phyloP scores from a whole-genome alignment of 805 yeast genomes.

The Starmerella sirachaensis region DNA sequence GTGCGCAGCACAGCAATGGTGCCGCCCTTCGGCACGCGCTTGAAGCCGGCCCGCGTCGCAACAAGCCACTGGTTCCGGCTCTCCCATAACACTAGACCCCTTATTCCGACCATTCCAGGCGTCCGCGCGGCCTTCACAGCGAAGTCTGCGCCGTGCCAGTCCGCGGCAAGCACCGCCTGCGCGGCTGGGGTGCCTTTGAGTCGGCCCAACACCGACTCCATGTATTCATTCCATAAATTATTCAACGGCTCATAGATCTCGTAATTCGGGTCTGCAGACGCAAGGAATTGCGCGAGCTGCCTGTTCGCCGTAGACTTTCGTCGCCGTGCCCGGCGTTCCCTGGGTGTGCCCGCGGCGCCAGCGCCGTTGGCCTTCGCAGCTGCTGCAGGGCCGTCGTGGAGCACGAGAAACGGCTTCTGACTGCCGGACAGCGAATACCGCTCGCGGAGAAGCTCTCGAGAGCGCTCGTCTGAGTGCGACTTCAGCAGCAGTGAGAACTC shows the following conservation, averaged over 20 bases:
- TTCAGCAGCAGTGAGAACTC: slow-evolving; percentile 25
- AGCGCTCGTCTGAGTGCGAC: slow-evolving; percentile 25
- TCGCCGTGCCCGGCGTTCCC: slow-evolving; percentile 21
- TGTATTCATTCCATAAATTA: slow-evolving; percentile 63
- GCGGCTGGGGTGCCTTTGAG: slow-evolving; percentile 13
- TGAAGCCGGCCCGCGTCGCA: slow-evolving; percentile 36
- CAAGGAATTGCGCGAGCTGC: slow-evolving; percentile 29
- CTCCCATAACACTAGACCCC: slow-evolving; percentile 79
- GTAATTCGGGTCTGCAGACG: slow-evolving; percentile 26
- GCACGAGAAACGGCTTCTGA: slow-evolving; percentile 29
- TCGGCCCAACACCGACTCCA: slow-evolving; percentile 39
- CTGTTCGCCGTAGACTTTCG: slow-evolving; percentile 25
- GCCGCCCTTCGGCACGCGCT: slow-evolving; percentile 55
- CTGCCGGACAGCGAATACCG: slow-evolving; percentile 30
- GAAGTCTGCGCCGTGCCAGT: slow-evolving; percentile 64
- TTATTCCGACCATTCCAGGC: slow-evolving; percentile 43
- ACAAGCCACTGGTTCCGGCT: slow-evolving; percentile 60
- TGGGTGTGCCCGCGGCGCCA: background rate
- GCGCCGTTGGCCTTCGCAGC: slow-evolving; percentile 5
- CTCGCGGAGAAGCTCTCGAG: slow-evolving; percentile 28
- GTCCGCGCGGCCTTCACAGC: slow-evolving; percentile 49
- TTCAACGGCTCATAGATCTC: slow-evolving; percentile 45
- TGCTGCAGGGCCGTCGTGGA: slow-evolving; percentile 15
- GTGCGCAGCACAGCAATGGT: slow-evolving; percentile 44
- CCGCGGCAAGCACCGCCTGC: slow-evolving; percentile 53